phyloP scores from a whole-genome alignment of 2,329 filamentous ascomycete species.

The Xylariaceae sp. region DNA sequence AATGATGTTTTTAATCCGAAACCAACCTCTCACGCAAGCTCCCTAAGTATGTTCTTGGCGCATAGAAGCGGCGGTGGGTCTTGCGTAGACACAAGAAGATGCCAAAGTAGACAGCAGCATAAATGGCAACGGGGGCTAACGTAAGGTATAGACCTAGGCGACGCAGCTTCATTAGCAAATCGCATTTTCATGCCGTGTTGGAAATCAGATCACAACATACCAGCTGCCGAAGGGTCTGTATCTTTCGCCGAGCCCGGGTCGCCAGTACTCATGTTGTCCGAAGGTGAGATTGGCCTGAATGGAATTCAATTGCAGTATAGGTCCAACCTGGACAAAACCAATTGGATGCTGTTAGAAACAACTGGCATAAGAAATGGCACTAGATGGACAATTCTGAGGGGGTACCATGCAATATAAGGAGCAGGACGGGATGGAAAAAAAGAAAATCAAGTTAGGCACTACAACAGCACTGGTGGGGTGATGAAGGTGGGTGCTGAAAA shows the following conservation, averaged over 20 bases:
- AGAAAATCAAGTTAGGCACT: no score
- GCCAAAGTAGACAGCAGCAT: slow-evolving; percentile 38
- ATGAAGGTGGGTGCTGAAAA: no score
- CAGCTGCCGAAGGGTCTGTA: slow-evolving; percentile 17
- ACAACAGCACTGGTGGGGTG: no score
- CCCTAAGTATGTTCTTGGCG: slow-evolving; percentile 48
- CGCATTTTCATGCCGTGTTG: no score
- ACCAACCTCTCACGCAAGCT: slow-evolving; percentile 39
- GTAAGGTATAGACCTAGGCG: slow-evolving; percentile 40
- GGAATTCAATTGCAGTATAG: neutral
- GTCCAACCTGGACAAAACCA: no score
- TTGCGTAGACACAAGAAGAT: slow-evolving; percentile 45
- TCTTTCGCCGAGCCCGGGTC: slow-evolving; percentile 19
- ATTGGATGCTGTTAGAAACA: no score
- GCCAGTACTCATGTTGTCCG: slow-evolving; percentile 14
- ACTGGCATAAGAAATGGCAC: no score
- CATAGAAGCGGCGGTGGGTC: slow-evolving; percentile 46
- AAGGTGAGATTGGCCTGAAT: slow-evolving; percentile 5
- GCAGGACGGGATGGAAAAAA: no score
- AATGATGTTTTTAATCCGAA: neutral
- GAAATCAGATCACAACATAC: no score
- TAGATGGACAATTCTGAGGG: no score
- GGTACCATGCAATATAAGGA: no score
- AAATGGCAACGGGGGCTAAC: slow-evolving; percentile 36
- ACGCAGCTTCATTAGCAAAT: no score